A percentile compares a stretch with the other conserved stretches of the same genome.
These are phyloP conservation scores for Periglandula ipomoeae DNA, from an alignment of 2,329 filamentous ascomycete genomes.

Conservation along the genomic window DNA sequence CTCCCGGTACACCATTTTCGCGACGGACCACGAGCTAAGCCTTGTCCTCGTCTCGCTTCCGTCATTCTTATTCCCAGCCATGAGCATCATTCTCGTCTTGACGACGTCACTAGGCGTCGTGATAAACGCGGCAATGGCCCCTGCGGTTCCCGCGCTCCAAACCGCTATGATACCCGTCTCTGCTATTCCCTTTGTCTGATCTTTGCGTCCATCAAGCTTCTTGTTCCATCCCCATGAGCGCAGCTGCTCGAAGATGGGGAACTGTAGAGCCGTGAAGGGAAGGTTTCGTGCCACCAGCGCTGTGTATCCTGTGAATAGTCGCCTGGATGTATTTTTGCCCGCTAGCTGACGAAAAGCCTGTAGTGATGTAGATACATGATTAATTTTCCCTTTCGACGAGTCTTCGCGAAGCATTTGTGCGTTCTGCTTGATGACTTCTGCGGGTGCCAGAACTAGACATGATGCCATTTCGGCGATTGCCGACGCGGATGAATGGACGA, in stretches of 20 bases:
- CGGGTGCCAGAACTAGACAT: constrained; percentile 78
- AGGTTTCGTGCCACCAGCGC: constrained; percentile 75
- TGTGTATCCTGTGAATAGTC: constrained; percentile 63
- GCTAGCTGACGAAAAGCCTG: constrained; percentile 39
- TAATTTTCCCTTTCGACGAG: constrained; percentile 9
- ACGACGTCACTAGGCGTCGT: constrained; percentile 86
- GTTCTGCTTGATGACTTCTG: constrained; percentile 89
- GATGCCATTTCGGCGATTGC: constrained; percentile 73
- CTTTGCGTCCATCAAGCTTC: constrained; percentile 18
- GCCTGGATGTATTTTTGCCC: constrained; percentile 46
- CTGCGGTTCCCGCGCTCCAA: constrained; percentile 62
- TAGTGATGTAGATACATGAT: constrained; percentile 32
- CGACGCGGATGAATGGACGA: constrained; percentile 67
- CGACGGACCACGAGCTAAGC: constrained; percentile 45
- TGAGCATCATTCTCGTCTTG: constrained; percentile 83
- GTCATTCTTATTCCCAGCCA: constrained; percentile 31
- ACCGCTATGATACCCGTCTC: constrained; percentile 67
- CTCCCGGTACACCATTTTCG: constrained; percentile 54
- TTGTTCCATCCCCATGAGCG: constrained; percentile 42
- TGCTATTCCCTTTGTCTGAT: constrained; percentile 30
- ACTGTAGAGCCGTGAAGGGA: constrained; percentile 81
- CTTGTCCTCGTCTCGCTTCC: constrained; percentile 17
- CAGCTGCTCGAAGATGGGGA: constrained; percentile 73
- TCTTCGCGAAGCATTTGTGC: constrained; percentile 63
- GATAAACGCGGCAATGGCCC: constrained; percentile 65